These are phyloP conservation scores for Pisolithus marmoratus DNA, from an alignment of 768 basidiomycete genomes.

Conservation along the genomic window DNA sequence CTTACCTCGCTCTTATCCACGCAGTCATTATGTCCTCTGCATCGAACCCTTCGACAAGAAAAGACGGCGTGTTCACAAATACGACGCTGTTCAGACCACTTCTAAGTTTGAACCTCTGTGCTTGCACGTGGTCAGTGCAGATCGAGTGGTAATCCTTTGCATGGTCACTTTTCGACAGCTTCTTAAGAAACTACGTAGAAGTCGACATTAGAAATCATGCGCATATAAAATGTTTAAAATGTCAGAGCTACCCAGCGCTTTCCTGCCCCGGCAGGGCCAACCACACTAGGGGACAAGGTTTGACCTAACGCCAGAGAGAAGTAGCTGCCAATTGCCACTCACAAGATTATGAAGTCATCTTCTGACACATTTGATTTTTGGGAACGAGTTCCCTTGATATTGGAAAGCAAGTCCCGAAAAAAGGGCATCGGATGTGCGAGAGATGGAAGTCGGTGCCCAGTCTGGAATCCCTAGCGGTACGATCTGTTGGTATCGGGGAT, in stretches of 20 bases:
- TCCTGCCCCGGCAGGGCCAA: too few species aligned
- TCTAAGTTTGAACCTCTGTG: neutral
- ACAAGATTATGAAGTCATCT: too few species aligned
- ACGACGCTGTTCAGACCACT: neutral
- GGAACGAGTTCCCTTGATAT: too few species aligned
- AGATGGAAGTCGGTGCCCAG: too few species aligned
- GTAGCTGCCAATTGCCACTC: too few species aligned
- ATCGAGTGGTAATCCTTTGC: neutral
- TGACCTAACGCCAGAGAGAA: too few species aligned
- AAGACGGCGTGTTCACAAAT: neutral
- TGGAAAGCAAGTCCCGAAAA: too few species aligned
- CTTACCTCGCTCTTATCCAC: neutral
- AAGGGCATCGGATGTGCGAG: too few species aligned
- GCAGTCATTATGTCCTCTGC: neutral
- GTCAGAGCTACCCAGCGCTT: neutral
- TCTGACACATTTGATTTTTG: too few species aligned
- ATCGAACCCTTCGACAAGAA: neutral
- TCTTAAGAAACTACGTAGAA: neutral
- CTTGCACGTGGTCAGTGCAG: neutral
- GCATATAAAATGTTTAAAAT: neutral
- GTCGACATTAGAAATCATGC: neutral
- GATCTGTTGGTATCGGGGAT: too few species aligned
- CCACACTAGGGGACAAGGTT: too few species aligned
- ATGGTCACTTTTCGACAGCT: neutral
- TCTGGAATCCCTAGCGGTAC: too few species aligned